These are phyloP conservation scores for Acorus calamus DNA, from an alignment of 106 monocot species.

Conservation along the genomic window DNA sequence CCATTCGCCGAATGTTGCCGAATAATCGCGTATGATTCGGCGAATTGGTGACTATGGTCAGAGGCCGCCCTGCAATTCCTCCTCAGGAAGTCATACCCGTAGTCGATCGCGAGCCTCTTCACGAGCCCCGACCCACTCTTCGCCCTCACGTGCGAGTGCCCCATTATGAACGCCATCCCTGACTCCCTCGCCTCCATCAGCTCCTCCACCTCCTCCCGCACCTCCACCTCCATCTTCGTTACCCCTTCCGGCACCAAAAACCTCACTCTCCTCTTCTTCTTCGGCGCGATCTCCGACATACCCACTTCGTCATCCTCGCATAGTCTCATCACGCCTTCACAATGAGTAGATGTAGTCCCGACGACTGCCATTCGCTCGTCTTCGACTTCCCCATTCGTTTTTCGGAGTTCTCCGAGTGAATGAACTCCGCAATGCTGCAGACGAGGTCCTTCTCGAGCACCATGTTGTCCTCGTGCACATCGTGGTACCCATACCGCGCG, in stretches of 20 bases:
- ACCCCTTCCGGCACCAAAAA: conserved; percentile 17
- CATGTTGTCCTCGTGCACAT: conserved; percentile 43
- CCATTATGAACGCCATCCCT: conserved; percentile 60
- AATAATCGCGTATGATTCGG: too few relatives aligned
- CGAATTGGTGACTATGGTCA: too few relatives aligned
- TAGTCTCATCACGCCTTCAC: conserved; percentile 1
- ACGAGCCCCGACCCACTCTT: conserved; percentile 41
- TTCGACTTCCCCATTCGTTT: background rate
- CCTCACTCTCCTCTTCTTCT: conserved; percentile 26
- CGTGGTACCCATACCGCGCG: conserved; percentile 57
- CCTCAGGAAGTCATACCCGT: conserved; percentile 47
- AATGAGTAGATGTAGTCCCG: background rate
- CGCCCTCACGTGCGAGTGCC: conserved; percentile 47
- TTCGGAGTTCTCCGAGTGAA: conserved; percentile 18
- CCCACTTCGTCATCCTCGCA: conserved; percentile 1
- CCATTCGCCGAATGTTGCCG: too few relatives aligned
- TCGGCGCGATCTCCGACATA: conserved; percentile 1
- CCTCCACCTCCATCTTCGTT: background rate
- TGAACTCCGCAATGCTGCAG: conserved; percentile 34
- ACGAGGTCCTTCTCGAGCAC: conserved; percentile 51
- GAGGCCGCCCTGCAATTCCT: conserved; percentile 41
- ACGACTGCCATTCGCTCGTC: conserved; percentile 21
- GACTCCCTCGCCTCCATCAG: conserved; percentile 30
- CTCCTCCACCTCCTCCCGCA: conserved; percentile 43
- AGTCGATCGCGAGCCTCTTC: conserved; percentile 34